Conservation (phyloP, 176 grass and related monocot genomes). For the Thalia dealbata region DNA sequence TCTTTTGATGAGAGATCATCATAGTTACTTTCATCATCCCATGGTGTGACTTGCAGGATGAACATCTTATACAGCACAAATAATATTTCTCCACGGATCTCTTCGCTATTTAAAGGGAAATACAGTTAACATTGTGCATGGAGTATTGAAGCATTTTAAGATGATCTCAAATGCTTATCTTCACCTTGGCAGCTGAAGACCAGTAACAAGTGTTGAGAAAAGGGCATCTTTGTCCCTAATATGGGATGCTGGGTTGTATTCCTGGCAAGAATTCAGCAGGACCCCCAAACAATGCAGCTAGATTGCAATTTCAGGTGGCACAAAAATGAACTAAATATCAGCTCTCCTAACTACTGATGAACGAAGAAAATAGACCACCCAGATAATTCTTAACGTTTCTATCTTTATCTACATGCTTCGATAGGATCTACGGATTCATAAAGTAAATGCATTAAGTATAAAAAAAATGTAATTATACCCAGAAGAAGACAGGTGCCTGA, state of each 20-base stretch:
- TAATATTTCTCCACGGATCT: slow-evolving; percentile 77
- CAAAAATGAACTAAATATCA: neutral
- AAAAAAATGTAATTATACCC: neutral
- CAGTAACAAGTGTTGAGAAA: slow-evolving; percentile 62
- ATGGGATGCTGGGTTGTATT: slow-evolving; percentile 37
- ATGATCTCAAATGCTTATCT: slow-evolving; percentile 16
- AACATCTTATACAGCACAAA: slow-evolving; percentile 80
- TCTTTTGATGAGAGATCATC: slow-evolving; percentile 31
- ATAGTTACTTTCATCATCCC: slow-evolving; percentile 38
- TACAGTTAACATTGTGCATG: slow-evolving; percentile 17
- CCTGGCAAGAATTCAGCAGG: slow-evolving; percentile 46
- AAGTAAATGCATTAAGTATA: neutral
- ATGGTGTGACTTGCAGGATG: slow-evolving; percentile 51
- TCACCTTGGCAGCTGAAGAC: slow-evolving; percentile 81
- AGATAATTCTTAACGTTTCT: neutral
- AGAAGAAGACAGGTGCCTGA: neutral
- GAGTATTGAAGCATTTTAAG: neutral
- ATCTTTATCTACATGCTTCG: neutral
- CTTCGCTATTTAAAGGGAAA: slow-evolving; percentile 58
- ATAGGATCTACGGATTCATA: neutral
- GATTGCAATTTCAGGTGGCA: neutral
- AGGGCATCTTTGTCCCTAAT: slow-evolving; percentile 55
- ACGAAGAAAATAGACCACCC: neutral
- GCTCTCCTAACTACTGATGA: neutral
- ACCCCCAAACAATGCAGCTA: slow-evolving; percentile 80